Evolutionary conservation across 805 yeast genomes (phyloP).

Genomic region (Wickerhamiella dianesei): DNA sequence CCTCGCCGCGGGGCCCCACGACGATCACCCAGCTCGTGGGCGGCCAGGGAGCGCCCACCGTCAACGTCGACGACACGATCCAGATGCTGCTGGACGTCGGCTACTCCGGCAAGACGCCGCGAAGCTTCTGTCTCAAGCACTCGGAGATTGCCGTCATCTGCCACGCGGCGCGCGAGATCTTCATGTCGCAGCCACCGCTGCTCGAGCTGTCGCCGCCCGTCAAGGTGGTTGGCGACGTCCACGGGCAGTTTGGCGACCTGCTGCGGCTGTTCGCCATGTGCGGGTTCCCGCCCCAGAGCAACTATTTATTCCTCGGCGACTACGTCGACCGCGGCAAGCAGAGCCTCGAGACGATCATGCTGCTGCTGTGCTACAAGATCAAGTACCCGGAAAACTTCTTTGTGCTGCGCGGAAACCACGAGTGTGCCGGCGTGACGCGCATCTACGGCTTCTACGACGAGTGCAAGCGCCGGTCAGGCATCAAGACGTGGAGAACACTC

Average conservation of each 20-base stretch:
- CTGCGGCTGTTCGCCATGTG: constrained; percentile 86
- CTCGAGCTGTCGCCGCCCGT: constrained; percentile 79
- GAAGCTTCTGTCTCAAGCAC: constrained; percentile 69
- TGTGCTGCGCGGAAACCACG: constrained; percentile 88
- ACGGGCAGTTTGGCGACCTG: constrained; percentile 89
- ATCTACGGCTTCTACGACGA: constrained; percentile 97
- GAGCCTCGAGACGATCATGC: constrained; percentile 77
- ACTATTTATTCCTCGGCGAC: constrained; percentile 87
- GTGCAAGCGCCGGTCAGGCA: constrained; percentile 84
- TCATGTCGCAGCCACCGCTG: constrained; percentile 78
- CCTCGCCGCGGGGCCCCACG: constrained; percentile 19
- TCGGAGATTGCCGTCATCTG: constrained; percentile 83
- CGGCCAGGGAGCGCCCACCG: constrained; percentile 19
- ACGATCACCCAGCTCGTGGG: constrained; percentile 22
- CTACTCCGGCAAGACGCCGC: constrained; percentile 85
- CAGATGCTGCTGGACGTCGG: constrained; percentile 92
- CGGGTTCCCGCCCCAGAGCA: constrained; percentile 92
- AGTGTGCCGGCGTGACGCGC: constrained; percentile 91
- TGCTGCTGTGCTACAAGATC: constrained; percentile 82
- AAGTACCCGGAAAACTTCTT: constrained; percentile 95
- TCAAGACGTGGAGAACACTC: constrained; percentile 87
- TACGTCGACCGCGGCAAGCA: constrained; percentile 98
- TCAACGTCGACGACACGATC: constrained; percentile 74
- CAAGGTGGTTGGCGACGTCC: constrained; percentile 86
- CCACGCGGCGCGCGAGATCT: constrained; percentile 75